Percentiles rank a stretch among this genome's conserved stretches.
Conservation (phyloP, 371 early-diverging fungal genomes). For the Capillidium heterosporum region DNA sequence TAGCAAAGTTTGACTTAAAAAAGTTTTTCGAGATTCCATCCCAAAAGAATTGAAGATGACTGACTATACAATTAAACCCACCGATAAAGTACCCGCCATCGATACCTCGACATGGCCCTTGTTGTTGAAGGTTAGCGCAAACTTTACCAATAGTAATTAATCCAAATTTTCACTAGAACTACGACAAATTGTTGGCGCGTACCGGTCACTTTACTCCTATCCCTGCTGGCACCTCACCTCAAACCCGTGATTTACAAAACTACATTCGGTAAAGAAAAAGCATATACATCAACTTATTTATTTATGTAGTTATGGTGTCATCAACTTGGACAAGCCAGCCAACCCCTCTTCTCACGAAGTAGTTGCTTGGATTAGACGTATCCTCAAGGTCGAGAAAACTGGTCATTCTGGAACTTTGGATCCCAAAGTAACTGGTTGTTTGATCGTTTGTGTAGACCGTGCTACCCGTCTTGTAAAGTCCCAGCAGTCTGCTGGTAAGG, state of each 20-base stretch:
- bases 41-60: background rate
- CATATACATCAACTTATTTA: background rate
- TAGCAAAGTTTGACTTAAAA: too few relatives aligned
- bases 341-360: constrained; percentile 99
- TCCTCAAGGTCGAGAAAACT: constrained; percentile 96
- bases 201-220: constrained; percentile 97
- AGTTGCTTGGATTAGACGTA: constrained; percentile 99
- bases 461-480: constrained; percentile 98
- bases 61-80: constrained; percentile 43
- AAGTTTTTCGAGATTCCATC: background rate
- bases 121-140: constrained; percentile 58
- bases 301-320: constrained; percentile 72
- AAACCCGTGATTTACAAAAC: constrained; percentile 81
- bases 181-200: constrained; percentile 95
- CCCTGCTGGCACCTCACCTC: constrained; percentile 87
- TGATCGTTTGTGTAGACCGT: constrained; percentile 97
- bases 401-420: constrained; percentile 99
- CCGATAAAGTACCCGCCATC: constrained; percentile 49
- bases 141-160: background rate
- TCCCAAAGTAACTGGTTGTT: constrained; percentile 98
- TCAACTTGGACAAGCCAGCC: constrained; percentile 95
- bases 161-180: constrained; percentile 38
- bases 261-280: constrained; percentile 44
- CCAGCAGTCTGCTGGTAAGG: constrained; percentile 98
- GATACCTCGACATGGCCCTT: constrained; percentile 93